Base-by-base conservation (phyloP, 2,329 filamentous ascomycete species). In the Aureobasidium subglaciale region DNA sequence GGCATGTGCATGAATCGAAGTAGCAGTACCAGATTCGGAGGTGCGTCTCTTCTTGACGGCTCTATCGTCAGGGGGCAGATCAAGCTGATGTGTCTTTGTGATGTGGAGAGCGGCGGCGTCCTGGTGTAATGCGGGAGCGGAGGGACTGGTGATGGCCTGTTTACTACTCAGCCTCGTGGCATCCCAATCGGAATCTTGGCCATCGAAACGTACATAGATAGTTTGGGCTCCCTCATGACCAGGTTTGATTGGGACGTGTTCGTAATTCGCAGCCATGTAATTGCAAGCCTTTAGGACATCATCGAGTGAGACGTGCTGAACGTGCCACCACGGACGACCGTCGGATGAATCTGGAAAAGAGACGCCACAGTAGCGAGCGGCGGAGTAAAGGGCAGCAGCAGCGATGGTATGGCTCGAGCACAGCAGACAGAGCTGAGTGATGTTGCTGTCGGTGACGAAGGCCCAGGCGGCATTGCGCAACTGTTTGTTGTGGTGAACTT, bases 391-490 rank as follows among this genome's bases (percentile, higher is more conserved):
- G 16, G 90, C 86, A 24, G 84, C 86, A 29, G 92, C 87, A 15
- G 92, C 90, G 53, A 97, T 88, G 35, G 90, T 88, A 37, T 84
- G 82, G 15, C 90, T 83, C 18, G 84, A 83, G 69, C 91, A 87
- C 27, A 95, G 78, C 3, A 99, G 79, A 58, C 91, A 95, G 46
- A 97, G 78, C 37, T 86, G 82, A 1, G 92, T 97, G 58, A 92
- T 82, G 61, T 85, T 88, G 18, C 87, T 87, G 71, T 99, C 93
- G 67, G 95, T 96, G 60, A 95, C 83, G 65, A 96, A 97, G 0
- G 90, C 87, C 90, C 93, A 97, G 1, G 90, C 87, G 0, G 88
- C 84, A 70, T 96, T 91, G 55, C 92, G 83, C 27, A 97, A 73
- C 55, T 80, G 75, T 71, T 92, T 92, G 71, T 95, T 88, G 64